phyloP scores from a whole-genome alignment of 768 basidiomycete species.

The Lentinula edodes region DNA sequence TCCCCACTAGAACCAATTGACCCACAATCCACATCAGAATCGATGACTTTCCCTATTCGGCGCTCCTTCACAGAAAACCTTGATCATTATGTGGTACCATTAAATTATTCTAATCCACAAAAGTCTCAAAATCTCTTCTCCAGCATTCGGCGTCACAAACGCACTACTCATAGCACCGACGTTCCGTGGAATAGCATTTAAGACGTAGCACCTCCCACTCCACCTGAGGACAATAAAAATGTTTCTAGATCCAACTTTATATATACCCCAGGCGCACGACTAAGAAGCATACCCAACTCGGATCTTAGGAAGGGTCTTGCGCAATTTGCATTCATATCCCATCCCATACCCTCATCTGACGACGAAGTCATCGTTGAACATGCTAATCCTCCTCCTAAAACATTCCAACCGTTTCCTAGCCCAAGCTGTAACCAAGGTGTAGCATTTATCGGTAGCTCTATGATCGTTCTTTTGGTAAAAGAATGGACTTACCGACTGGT shows the following conservation, averaged over 20 bases:
- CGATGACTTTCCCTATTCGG: slow-evolving; percentile 19
- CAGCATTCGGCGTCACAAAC: slow-evolving; percentile 33
- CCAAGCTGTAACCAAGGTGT: slow-evolving; percentile 46
- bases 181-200: slow-evolving; percentile 13
- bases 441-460: neutral
- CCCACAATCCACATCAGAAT: slow-evolving; percentile 10
- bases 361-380: slow-evolving; percentile 20
- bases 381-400: slow-evolving; percentile 8
- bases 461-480: too few species aligned
- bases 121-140: slow-evolving; percentile 26
- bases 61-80: slow-evolving; percentile 29
- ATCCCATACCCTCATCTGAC: slow-evolving; percentile 22
- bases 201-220: slow-evolving; percentile 32
- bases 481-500: too few species aligned
- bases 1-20: slow-evolving; percentile 12
- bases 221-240: slow-evolving; percentile 41
- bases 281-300: slow-evolving; percentile 6
- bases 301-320: slow-evolving; percentile 27
- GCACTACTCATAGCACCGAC: slow-evolving; percentile 9
- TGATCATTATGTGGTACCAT: slow-evolving; percentile 12
- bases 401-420: too few species aligned
- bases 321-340: slow-evolving; percentile 35
- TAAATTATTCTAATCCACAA: slow-evolving; percentile 9
- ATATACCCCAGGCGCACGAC: slow-evolving; percentile 1
- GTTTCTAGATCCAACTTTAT: slow-evolving; percentile 8